Evolutionary conservation across 179 eudicot genomes (phyloP).

Genomic region (Silene noctiflora): DNA sequence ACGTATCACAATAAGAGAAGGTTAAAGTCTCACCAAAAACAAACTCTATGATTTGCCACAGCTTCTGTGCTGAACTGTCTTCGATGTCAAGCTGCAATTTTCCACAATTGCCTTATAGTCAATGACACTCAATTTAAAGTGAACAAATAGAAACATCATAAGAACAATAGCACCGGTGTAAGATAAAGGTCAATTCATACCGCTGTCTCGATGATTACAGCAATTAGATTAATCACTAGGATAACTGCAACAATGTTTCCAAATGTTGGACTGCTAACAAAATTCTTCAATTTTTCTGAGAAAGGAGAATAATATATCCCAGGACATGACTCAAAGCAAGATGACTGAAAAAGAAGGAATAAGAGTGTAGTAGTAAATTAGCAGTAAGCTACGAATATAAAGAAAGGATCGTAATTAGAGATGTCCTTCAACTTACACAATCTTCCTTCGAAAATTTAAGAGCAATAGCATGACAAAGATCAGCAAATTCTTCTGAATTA

Average conservation of each 20-base stretch:
- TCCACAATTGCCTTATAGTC: slow-evolving; percentile 2
- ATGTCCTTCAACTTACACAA: slow-evolving; percentile 43
- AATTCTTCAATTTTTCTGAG: slow-evolving; percentile 58
- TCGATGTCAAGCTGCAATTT: slow-evolving; percentile 76
- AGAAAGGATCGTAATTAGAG: neutral
- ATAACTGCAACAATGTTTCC: slow-evolving; percentile 57
- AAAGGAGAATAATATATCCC: slow-evolving; percentile 51
- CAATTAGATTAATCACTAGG: slow-evolving; percentile 69
- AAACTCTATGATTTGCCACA: slow-evolving; percentile 88
- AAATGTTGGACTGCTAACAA: slow-evolving; percentile 63
- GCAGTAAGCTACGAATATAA: slow-evolving; percentile 1
- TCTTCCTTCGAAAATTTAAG: slow-evolving; percentile 85
- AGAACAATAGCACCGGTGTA: neutral
- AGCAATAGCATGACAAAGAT: slow-evolving; percentile 95
- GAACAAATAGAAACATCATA: slow-evolving; percentile 8
- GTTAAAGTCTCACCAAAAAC: slow-evolving; percentile 63
- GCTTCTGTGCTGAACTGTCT: slow-evolving; percentile 63
- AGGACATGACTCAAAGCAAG: slow-evolving; percentile 59
- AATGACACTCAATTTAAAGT: neutral
- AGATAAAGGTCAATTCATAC: slow-evolving; percentile 36
- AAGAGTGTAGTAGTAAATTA: slow-evolving; percentile 18
- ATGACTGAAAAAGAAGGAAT: slow-evolving; percentile 43
- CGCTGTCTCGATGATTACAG: slow-evolving; percentile 90
- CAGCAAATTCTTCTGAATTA: slow-evolving; percentile 76
- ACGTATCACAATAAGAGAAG: slow-evolving; percentile 6